Conservation (phyloP, 805 yeast species). For the Ogataea thermomethanolica region DNA sequence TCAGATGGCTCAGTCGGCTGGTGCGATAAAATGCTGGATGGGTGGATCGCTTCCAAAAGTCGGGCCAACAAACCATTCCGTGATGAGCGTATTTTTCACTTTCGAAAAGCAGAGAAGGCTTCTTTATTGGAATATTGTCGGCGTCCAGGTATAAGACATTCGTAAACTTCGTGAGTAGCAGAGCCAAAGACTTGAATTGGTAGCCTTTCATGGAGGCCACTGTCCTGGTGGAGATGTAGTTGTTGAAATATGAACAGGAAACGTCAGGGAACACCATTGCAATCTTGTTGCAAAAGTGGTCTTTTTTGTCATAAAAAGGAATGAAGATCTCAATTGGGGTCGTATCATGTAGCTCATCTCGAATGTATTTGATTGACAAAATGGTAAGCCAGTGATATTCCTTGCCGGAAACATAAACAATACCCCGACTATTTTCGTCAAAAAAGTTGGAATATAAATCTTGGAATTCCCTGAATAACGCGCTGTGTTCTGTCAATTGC, state of each 20-base stretch:
- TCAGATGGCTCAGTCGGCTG: conserved; percentile 39
- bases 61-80: conserved; percentile 61
- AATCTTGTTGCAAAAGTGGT: conserved; percentile 41
- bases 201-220: conserved; percentile 34
- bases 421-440: conserved; percentile 19
- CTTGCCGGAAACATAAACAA: conserved; percentile 32
- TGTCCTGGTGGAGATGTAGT: conserved; percentile 27
- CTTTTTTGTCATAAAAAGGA: conserved; percentile 41
- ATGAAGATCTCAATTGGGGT: conserved; percentile 49
- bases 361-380: conserved; percentile 30
- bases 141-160: conserved; percentile 47
- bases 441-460: conserved; percentile 11
- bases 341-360: conserved; percentile 25
- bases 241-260: conserved; percentile 42
- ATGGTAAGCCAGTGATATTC: conserved; percentile 31
- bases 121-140: conserved; percentile 43
- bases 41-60: conserved; percentile 64
- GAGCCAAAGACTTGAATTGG: conserved; percentile 49
- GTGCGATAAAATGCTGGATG: conserved; percentile 50
- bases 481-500: conserved; percentile 14
- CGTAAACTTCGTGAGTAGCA: conserved; percentile 44
- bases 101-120: conserved; percentile 40
- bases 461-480: conserved; percentile 14
- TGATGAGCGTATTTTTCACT: conserved; percentile 40
- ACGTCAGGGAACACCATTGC: conserved; percentile 36